Base-by-base conservation (phyloP, 192 early-diverging fungal species). In the Coemansia asiatica region DNA sequence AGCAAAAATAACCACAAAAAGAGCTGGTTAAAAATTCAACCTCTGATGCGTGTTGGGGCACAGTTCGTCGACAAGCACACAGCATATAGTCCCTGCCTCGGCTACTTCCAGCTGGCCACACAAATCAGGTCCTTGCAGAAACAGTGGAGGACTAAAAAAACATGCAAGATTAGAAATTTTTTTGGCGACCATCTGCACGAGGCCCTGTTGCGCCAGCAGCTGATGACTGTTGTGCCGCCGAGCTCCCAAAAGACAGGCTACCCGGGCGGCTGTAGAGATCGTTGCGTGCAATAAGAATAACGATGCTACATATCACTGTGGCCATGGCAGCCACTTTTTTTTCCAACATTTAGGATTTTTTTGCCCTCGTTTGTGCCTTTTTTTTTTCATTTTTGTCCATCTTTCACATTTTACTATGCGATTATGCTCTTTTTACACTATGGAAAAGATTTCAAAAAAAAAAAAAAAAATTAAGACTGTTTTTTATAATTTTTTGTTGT, bases 121-220 rank as follows among this genome's bases (percentile, higher is more conserved):
- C 81, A 83, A 6, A 67, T 78, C 40, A 65, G 56, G 23, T 85
- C 83, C 59, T 59, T 81, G 27, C 69, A 84, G 27, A 88, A 88
- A 72, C 87, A 89, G 73, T 62, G 75, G 31, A 70, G 76, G 33
- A 84, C 88, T 21, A 72, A 76, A 38, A 88, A 88, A 75, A 85
- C 87, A 23, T 86, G 86, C 59, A 87, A 87, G 66, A 75, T 90
- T 36, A 74, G 79, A 66, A 87, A 85, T 56, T 90, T 90, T 75
- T 90, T 90, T 82, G 89, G 89, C 25, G 74, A 84, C 55, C 74
- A 86, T 27, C 87, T 84, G 21, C 72, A 85, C 18, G 75, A 75
- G 33, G 85, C 87, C 27, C 75, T 83, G 28, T 60, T 90, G 68
- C 70, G 77, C 29, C 71, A 74, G 73, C 89, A 84, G 69, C 64